These are phyloP conservation scores for Stylosanthes scabra DNA, from an alignment of 331 rosid species.

Conservation along the genomic window DNA sequence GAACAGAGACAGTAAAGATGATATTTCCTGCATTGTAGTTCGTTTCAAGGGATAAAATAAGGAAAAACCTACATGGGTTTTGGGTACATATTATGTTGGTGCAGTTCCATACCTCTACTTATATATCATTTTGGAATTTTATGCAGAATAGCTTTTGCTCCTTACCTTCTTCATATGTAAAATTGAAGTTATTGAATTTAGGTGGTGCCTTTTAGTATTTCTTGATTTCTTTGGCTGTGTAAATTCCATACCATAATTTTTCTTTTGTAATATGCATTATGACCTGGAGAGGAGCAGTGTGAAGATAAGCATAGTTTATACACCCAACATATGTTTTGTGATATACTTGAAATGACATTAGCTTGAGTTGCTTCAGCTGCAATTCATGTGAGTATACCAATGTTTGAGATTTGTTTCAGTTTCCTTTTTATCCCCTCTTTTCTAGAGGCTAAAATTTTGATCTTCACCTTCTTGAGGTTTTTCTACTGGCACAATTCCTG, in stretches of 20 bases:
- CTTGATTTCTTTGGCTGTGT: conserved; percentile 55
- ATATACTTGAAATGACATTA: conserved; percentile 36
- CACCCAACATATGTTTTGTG: conserved; percentile 40
- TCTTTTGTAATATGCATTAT: conserved; percentile 50
- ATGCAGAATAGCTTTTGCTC: conserved; percentile 44
- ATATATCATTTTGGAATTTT: conserved; percentile 37
- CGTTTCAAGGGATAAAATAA: conserved; percentile 68
- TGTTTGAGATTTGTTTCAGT: conserved; percentile 2
- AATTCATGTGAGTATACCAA: conserved; percentile 25
- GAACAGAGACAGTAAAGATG: conserved; percentile 86
- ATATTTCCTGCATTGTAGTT: conserved; percentile 87
- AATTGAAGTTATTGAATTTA: conserved; percentile 50
- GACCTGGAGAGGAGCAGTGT: conserved; percentile 47
- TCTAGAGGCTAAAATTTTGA: background rate
- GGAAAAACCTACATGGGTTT: conserved; percentile 12
- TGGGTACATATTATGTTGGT: conserved; percentile 32
- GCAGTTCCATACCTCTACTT: conserved; percentile 15
- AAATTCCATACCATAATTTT: conserved; percentile 60
- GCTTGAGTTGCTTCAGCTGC: conserved; percentile 35
- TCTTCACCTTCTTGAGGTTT: background rate
- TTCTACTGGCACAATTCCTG: background rate
- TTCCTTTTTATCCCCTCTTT: background rate
- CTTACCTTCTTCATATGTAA: conserved; percentile 47
- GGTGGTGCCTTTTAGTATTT: conserved; percentile 52
- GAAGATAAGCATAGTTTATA: conserved; percentile 43